Evolutionary conservation across 345 rosid species (phyloP).

Genomic region (Sapria himalayana): DNA sequence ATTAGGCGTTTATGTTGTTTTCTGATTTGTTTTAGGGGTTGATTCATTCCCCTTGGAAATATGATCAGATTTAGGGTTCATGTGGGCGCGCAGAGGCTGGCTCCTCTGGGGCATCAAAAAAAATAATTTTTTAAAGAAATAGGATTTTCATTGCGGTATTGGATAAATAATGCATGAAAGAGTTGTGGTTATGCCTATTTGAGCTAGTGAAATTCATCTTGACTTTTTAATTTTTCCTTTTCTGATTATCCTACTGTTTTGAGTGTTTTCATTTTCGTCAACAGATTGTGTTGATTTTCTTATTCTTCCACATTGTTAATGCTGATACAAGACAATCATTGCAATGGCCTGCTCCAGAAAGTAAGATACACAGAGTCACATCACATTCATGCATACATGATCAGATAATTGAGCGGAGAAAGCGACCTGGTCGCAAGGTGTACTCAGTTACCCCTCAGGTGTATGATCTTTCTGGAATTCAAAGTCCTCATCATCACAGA

Average conservation of each 20-base stretch:
- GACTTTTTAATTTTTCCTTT: neutral
- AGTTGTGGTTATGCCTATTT: constrained; percentile 2
- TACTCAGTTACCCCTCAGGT: constrained; percentile 81
- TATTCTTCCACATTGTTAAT: constrained; percentile 24
- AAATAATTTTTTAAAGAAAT: neutral
- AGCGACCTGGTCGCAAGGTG: constrained; percentile 60
- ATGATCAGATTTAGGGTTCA: constrained; percentile 1
- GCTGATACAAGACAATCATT: constrained; percentile 19
- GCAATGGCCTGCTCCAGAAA: constrained; percentile 19
- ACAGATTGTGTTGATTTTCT: constrained; percentile 44
- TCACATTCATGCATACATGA: constrained; percentile 94
- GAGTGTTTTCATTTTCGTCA: constrained; percentile 4
- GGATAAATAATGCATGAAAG: neutral
- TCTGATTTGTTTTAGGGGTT: neutral
- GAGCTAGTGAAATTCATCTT: neutral
- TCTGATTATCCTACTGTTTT: neutral
- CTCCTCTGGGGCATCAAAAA: neutral
- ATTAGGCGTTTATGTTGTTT: neutral
- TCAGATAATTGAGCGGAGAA: constrained; percentile 75
- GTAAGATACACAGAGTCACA: constrained; percentile 21
- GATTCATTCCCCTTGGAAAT: neutral
- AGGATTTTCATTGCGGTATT: neutral
- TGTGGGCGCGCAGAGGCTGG: constrained; percentile 1
- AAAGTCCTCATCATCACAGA: constrained; percentile 22
- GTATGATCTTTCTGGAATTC: constrained; percentile 27